Base-by-base conservation (phyloP, 768 basidiomycete genomes). In the Auricularia sp. region DNA sequence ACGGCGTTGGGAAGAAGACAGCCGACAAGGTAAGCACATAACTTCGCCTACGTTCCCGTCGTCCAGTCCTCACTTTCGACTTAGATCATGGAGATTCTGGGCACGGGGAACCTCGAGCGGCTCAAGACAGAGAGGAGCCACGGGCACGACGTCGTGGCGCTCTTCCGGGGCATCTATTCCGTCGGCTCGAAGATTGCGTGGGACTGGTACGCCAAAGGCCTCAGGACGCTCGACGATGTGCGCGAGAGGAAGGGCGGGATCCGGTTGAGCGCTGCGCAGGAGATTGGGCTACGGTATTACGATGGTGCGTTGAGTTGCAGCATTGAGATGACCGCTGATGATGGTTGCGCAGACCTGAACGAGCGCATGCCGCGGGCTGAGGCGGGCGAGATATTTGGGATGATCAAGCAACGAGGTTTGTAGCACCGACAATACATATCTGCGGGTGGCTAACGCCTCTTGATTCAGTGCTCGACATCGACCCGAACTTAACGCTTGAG, bases 101-200 rank as follows among this genome's bases (percentile, higher is more conserved):
- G 85, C 64, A 92, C 91, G 0, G 91, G 91, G 0, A 76, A 80
- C n/a, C 77, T 92, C 36, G 78, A 79, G 23, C 83, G 91, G 16
- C 86, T 93, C 64, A 75, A 74, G 39, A 86, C 85, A 64, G 89
- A 90, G 72, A 79, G 76, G 29, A 87, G 86, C 1, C 84, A 83
- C 42, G 88, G 89, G 61, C 79, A 89, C 1, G 71, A 76, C 44
- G 80, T 80, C 0, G 79, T 81, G 2, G 75, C 78, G 29, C 58
- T 85, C 10, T 94, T 96, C 70, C 82, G 83, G 63, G 88, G 90
- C 7, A 87, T 97, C 53, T 95, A 95, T 69, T 92, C 90, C 36
- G 91, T 94, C 65, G 93, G 93, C 12, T 81, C 79, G 63, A 74
- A 77, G 10, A 87, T 79, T 53, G 91, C 93, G 1, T 81, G 80